phyloP scores from a whole-genome alignment of 2,329 filamentous ascomycete genomes.

The Alternaria consortialis region DNA sequence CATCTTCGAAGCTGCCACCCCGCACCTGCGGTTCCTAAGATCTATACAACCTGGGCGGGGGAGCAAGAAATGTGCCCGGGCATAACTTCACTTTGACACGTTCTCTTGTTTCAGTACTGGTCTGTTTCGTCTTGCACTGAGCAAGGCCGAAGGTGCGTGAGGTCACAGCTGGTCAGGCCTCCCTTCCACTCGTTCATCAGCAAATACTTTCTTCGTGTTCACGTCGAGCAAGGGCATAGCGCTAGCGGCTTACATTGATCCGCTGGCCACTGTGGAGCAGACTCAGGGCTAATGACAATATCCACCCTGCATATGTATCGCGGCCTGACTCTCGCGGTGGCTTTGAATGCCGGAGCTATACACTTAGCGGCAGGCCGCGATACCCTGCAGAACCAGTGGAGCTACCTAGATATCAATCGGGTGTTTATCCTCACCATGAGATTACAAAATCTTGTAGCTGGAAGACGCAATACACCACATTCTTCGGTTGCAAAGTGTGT shows the following conservation, averaged over 20 bases:
- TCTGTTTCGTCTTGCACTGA: background rate
- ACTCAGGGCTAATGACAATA: background rate
- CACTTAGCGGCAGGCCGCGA: background rate
- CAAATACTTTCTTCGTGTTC: background rate
- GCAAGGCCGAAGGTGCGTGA: background rate
- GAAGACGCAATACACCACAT: background rate
- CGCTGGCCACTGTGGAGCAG: background rate
- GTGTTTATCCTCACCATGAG: background rate
- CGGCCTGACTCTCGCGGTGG: background rate
- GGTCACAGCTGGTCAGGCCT: slow-evolving; percentile 6
- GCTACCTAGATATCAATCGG: background rate
- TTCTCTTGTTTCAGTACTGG: background rate
- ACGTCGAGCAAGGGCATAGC: background rate
- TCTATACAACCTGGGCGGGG: background rate
- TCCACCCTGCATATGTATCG: background rate
- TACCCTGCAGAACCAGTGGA: slow-evolving; percentile 9
- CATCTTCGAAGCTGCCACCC: background rate
- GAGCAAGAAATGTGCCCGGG: background rate
- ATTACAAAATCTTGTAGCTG: background rate
- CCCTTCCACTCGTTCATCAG: slow-evolving; percentile 3
- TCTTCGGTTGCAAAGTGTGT: background rate
- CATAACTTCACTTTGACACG: background rate
- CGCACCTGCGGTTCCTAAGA: background rate
- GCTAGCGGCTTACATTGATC: background rate
- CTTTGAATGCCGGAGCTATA: slow-evolving; percentile 7